These are phyloP conservation scores for Diaporthe aspalathi DNA, from an alignment of 2,329 filamentous ascomycete genomes.

Conservation along the genomic window DNA sequence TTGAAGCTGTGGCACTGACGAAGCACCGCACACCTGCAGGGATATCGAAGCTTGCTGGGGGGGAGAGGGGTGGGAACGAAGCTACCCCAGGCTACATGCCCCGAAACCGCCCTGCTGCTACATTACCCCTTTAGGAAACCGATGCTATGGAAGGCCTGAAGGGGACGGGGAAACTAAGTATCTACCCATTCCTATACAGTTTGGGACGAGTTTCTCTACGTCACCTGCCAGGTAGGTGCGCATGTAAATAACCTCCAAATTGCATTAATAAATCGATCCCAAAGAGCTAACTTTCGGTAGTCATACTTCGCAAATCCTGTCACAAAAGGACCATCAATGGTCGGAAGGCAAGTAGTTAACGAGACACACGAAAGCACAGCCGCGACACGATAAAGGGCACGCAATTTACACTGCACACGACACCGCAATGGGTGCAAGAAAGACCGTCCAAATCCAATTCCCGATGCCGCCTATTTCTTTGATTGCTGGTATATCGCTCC, in stretches of 20 bases:
- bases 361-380: not conserved
- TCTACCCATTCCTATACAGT: not conserved
- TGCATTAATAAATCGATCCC: not conserved
- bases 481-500: slow-evolving; percentile 20
- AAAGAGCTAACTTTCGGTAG: not conserved
- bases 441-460: not conserved
- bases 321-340: not conserved
- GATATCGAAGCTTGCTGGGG: not conserved
- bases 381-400: not conserved
- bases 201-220: not conserved
- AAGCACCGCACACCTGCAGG: slow-evolving; percentile 4
- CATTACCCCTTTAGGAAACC: slow-evolving; percentile 25
- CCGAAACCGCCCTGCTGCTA: slow-evolving; percentile 12
- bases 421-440: not conserved
- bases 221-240: too few species aligned
- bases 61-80: not conserved
- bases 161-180: not conserved
- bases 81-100: slow-evolving; percentile 8
- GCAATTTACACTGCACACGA: not conserved
- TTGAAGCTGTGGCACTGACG: slow-evolving; percentile 4
- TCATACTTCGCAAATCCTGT: not conserved
- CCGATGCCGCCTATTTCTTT: not conserved
- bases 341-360: too few species aligned
- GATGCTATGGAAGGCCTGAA: slow-evolving; percentile 1
- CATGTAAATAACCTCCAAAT: not conserved